Evolutionary conservation across 179 eudicot species (phyloP).

Genomic region (Drosera spatulata): DNA sequence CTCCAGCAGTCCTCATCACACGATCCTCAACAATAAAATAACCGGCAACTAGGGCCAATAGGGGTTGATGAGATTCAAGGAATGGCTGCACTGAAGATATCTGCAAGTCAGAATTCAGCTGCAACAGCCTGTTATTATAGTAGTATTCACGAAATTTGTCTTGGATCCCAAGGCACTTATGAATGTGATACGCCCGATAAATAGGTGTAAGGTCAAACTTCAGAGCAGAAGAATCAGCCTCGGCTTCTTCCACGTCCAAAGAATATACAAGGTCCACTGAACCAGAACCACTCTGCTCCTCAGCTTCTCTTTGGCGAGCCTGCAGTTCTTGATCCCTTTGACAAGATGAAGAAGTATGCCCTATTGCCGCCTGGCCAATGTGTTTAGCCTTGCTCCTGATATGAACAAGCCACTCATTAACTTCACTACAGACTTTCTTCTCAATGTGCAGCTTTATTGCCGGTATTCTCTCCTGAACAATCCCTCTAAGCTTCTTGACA

Average conservation of each 20-base stretch:
- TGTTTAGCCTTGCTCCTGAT: slow-evolving; percentile 60
- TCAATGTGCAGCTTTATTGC: slow-evolving; percentile 58
- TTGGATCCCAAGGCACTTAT: slow-evolving; percentile 62
- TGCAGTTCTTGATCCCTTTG: slow-evolving; percentile 74
- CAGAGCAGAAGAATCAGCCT: slow-evolving; percentile 44
- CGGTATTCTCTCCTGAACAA: slow-evolving; percentile 59
- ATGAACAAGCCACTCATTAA: slow-evolving; percentile 88
- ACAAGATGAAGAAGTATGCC: slow-evolving; percentile 47
- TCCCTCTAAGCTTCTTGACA: slow-evolving; percentile 40
- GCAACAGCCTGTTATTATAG: slow-evolving; percentile 70
- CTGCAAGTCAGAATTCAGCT: slow-evolving; percentile 81
- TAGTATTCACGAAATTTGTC: slow-evolving; percentile 84
- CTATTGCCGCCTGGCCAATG: slow-evolving; percentile 79
- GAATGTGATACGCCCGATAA: slow-evolving; percentile 78
- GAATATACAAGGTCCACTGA: slow-evolving; percentile 44
- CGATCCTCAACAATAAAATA: slow-evolving; percentile 89
- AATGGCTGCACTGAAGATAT: slow-evolving; percentile 58
- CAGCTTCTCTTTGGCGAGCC: slow-evolving; percentile 70
- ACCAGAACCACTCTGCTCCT: slow-evolving; percentile 58
- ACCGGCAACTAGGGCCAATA: slow-evolving; percentile 75
- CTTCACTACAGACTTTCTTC: slow-evolving; percentile 63
- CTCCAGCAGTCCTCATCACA: slow-evolving; percentile 82
- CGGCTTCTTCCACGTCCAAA: slow-evolving; percentile 70
- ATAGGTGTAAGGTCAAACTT: slow-evolving; percentile 80
- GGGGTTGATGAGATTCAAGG: slow-evolving; percentile 70